Evolutionary conservation across 2,329 filamentous ascomycete genomes (phyloP), one percentile per base, ranked within the genome.

Genomic region (Shiraia bambusicola): DNA sequence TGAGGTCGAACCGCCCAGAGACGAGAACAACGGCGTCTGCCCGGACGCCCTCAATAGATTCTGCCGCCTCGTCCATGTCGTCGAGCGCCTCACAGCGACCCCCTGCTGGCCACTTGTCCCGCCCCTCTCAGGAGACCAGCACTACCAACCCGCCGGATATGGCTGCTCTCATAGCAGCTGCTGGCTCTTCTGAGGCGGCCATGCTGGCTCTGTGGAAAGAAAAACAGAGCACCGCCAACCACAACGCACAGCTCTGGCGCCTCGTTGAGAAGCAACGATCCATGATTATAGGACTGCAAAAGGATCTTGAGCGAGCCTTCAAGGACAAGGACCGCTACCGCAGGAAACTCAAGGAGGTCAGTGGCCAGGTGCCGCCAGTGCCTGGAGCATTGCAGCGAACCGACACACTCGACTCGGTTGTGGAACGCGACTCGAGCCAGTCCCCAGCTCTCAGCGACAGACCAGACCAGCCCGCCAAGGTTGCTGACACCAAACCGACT

Each of bases 321-420:
- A 95, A 95, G 65, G 93, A 97, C 56, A 96, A 96, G 70, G 92
- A 97, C 54, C 86, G 86, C 57, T 97, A 97, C 65, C 83, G 88
- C 58, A 91, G 86, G 68, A 95, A 93, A 69, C 67, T 95, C 30
- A 95, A 95, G 69, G 91, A 97, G 41, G 68, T 81, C 45, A 70
- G 81, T 52, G 72, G 71, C 22, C 72, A 77, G 43, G 67, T 73
- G 16, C 72, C 59, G 35, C 66, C 67, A 16, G 46, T 63, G 22
- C 65, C 66, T 17, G 54, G 59, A 22, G 58, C 59, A 39, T 54
- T 61, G 12, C 54, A 62, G 42, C 71, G 60, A 31, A 58, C 62
- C 26, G 62, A 69, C 50, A 63, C 59, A 14, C 57, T 63, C 34
- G 58, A 65, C 26, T 63, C 59, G 42, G 48, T 56, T 27, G 54